These are phyloP conservation scores for Coffea eugenioides DNA, from an alignment of 257 asterid species.

Conservation along the genomic window DNA sequence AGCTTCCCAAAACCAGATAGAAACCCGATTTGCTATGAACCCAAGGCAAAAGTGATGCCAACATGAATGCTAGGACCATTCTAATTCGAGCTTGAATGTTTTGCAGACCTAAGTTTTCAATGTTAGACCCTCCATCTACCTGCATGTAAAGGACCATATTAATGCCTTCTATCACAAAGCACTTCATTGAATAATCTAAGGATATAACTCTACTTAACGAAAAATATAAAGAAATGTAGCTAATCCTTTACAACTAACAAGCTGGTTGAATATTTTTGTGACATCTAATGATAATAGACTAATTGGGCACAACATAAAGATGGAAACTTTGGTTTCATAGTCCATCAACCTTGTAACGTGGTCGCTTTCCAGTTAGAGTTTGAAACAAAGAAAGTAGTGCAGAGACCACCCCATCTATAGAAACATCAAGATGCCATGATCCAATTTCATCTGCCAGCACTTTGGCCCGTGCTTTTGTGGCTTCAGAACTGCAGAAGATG, in stretches of 20 bases:
- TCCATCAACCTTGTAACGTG: slow-evolving; percentile 68
- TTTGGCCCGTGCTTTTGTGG: slow-evolving; percentile 69
- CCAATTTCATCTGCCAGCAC: slow-evolving; percentile 92
- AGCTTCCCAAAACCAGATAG: slow-evolving; percentile 91
- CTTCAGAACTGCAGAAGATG: slow-evolving; percentile 63
- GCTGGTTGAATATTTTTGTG: neutral
- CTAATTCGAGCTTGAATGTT: slow-evolving; percentile 92
- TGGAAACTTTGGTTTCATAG: neutral
- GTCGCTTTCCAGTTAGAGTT: slow-evolving; percentile 79
- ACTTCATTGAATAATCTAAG: neutral
- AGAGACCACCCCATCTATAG: slow-evolving; percentile 82
- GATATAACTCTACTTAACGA: neutral
- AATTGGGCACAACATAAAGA: neutral
- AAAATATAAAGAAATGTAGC: neutral
- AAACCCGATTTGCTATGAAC: slow-evolving; percentile 92
- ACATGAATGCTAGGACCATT: slow-evolving; percentile 92
- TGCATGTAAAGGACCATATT: slow-evolving; percentile 34
- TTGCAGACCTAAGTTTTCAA: slow-evolving; percentile 80
- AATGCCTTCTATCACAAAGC: neutral
- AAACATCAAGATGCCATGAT: slow-evolving; percentile 89
- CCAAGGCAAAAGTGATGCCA: slow-evolving; percentile 97
- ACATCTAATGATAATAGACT: neutral
- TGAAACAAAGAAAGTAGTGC: slow-evolving; percentile 75
- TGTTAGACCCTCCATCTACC: slow-evolving; percentile 90
- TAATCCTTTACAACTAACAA: neutral